Conservation (phyloP, 441 rosid species). For the Gossypium gossypioides region DNA sequence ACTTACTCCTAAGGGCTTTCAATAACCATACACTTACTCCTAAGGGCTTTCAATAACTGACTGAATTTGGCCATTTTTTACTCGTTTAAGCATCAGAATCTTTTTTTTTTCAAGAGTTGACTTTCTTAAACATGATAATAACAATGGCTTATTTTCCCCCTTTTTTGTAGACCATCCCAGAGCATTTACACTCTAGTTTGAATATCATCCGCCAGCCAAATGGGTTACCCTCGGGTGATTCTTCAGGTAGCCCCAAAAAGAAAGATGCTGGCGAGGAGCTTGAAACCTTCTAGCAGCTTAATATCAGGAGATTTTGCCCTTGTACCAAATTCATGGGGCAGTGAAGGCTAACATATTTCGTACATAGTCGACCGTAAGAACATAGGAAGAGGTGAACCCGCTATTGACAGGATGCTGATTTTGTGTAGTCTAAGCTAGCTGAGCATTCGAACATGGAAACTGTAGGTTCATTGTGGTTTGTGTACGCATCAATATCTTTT, state of each 20-base stretch:
- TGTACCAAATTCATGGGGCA: constrained; percentile 15
- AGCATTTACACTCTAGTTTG: constrained; percentile 36
- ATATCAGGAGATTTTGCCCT: constrained; percentile 11
- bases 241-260: constrained; percentile 26
- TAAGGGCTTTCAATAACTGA: neutral
- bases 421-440: constrained; percentile 24
- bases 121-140: neutral
- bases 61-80: neutral
- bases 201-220: constrained; percentile 42
- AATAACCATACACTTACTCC: neutral
- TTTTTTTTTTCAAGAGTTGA: neutral
- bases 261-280: constrained; percentile 20
- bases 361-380: constrained; percentile 34
- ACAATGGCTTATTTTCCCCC: neutral
- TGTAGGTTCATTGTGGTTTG: constrained; percentile 17
- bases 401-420: constrained; percentile 23
- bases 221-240: constrained; percentile 28
- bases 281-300: constrained; percentile 18
- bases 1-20: neutral
- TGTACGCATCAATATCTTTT: neutral
- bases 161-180: constrained; percentile 29
- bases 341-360: constrained; percentile 25
- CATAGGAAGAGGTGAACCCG: constrained; percentile 28
- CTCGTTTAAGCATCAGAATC: neutral
- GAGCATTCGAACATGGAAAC: constrained; percentile 14